Evolutionary conservation across 2,329 filamentous ascomycete species (phyloP), one percentile per base, ranked within the genome.

Genomic region (Fusarium papillatum): DNA sequence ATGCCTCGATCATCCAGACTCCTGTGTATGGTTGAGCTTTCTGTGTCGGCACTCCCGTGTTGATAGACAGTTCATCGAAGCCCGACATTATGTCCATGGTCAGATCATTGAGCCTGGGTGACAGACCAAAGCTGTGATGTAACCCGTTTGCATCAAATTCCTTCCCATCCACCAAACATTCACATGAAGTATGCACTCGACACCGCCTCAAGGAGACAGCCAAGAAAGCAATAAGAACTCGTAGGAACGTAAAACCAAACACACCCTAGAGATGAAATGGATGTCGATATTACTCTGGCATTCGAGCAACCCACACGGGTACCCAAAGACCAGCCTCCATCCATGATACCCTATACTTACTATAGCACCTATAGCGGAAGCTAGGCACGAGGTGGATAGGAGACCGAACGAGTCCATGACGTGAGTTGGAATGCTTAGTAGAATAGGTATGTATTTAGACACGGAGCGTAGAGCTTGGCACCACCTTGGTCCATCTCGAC

Each of bases 401-500:
- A 48, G 29, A 5, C 2, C 13, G 8, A 34, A 19, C 14, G 29
- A 34, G 14, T 29, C 24, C 8, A 55, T 55, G 55, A 43, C 26
- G 16, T 24, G 8, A 17, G 36, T 17, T 46, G 43, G 53, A 50
- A 63, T 43, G 31, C 22, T n/a, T 31, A 39, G 41, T 8, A 34
- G 7, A 55, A 34, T 34, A 34, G 50, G 19, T 8, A 55, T 29
- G 24, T 13, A n/a, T 48, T 22, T n/a, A 55, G 50, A 31, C 50
- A 31, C 29, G 14, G 50, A 55, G 19, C 19, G 16, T 31, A 55
- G 29, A 34, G 17, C 50, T 61, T 29, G 36, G 41, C 22, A 38
- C 39, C 36, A n/a, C 24, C 48, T 62, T 72, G 65, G 61, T 39
- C 69, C 69, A 38, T 69, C 55, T 57, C 22, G 59, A 31, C 46